A percentile compares a stretch with the other conserved stretches of the same genome.
These are phyloP conservation scores for Orbilia brochopaga DNA, from an alignment of 2,329 filamentous ascomycete species.

Conservation along the genomic window DNA sequence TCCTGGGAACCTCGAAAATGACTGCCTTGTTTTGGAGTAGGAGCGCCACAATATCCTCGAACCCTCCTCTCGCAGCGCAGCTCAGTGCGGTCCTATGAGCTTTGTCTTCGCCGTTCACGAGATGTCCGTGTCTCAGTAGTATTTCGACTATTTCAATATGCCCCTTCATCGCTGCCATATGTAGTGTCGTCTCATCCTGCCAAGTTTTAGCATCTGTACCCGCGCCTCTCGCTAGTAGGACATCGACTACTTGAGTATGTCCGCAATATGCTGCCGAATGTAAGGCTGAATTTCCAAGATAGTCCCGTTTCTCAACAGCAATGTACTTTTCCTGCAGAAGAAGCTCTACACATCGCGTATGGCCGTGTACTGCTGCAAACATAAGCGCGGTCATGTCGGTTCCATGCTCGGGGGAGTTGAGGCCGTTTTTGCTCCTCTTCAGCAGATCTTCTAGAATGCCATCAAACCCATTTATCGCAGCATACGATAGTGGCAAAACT, in stretches of 20 bases:
- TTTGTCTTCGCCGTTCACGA: no score
- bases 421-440: not conserved
- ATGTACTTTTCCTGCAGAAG: not conserved
- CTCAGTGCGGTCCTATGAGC: no score
- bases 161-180: not conserved
- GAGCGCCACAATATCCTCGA: no score
- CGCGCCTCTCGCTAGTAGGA: not conserved
- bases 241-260: not conserved
- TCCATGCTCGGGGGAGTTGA: not conserved
- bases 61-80: no score
- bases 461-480: constrained; percentile 6
- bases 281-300: constrained; percentile 10
- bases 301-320: not conserved
- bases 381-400: constrained; percentile 12
- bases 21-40: no score
- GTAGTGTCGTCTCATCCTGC: not conserved
- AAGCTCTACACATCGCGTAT: constrained; percentile 1
- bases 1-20: no score
- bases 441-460: not conserved
- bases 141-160: not conserved
- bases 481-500: constrained; percentile 17
- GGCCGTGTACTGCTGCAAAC: constrained; percentile 8
- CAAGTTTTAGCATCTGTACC: not conserved
- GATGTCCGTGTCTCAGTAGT: not conserved
- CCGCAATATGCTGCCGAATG: constrained; percentile 12